These are phyloP conservation scores for Colletotrichum eleusines DNA, from an alignment of 2,329 filamentous ascomycete species.

Conservation along the genomic window DNA sequence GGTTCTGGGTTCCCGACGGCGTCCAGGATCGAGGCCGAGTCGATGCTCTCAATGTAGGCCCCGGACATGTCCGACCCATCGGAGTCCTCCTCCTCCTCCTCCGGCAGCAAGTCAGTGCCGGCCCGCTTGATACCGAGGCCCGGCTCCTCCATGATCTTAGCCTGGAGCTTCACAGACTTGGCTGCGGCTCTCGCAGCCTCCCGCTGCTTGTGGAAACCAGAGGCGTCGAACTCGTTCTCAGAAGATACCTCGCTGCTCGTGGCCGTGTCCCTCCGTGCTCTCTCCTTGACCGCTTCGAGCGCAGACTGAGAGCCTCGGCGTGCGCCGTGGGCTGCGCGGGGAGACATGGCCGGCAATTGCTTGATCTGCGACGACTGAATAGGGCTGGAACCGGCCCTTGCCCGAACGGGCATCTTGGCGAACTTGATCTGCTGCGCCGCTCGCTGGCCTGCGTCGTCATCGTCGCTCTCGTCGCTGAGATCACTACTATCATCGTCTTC, in stretches of 20 bases:
- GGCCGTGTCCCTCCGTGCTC: slow-evolving; percentile 78
- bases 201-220: slow-evolving; percentile 72
- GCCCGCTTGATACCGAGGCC: slow-evolving; percentile 57
- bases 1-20: slow-evolving; percentile 70
- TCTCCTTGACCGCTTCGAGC: slow-evolving; percentile 76
- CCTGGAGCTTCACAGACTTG: slow-evolving; percentile 64
- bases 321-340: slow-evolving; percentile 57
- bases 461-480: slow-evolving; percentile 85
- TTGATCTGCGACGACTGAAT: slow-evolving; percentile 75
- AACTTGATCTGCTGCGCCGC: slow-evolving; percentile 94
- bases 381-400: slow-evolving; percentile 89
- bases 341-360: slow-evolving; percentile 64
- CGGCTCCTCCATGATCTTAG: slow-evolving; percentile 65
- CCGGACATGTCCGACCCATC: slow-evolving; percentile 73
- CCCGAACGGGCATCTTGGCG: slow-evolving; percentile 91
- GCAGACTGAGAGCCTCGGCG: slow-evolving; percentile 79
- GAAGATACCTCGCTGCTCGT: slow-evolving; percentile 88
- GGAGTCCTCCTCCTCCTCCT: slow-evolving; percentile 71
- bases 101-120: slow-evolving; percentile 65
- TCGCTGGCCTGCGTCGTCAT: slow-evolving; percentile 73
- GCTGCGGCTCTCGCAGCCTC: slow-evolving; percentile 71
- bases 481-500: slow-evolving; percentile 90
- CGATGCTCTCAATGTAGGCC: slow-evolving; percentile 75
- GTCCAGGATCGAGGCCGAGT: slow-evolving; percentile 78
- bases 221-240: slow-evolving; percentile 81